Conservation (phyloP, 2,329 filamentous ascomycete species). For the Verticillium dahliae region DNA sequence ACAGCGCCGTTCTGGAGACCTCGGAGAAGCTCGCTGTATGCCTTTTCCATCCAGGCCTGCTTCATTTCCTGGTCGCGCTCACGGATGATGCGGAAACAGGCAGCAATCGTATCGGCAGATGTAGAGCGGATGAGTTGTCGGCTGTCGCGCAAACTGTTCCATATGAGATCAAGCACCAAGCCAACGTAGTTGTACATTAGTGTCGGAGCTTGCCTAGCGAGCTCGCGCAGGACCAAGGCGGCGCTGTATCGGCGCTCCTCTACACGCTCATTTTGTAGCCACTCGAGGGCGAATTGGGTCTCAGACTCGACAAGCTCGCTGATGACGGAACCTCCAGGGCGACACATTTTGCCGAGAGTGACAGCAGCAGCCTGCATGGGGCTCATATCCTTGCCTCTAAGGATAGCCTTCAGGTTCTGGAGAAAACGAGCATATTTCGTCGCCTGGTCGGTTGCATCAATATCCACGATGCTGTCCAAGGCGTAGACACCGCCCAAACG, state of each 20-base stretch:
- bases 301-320: slow-evolving; percentile 95
- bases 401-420: slow-evolving; percentile 78
- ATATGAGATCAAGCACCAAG: slow-evolving; percentile 93
- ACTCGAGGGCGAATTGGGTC: slow-evolving; percentile 92
- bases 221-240: slow-evolving; percentile 81
- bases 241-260: slow-evolving; percentile 92
- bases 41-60: slow-evolving; percentile 80
- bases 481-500: slow-evolving; percentile 88
- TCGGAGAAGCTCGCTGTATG: slow-evolving; percentile 76
- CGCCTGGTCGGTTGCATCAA: slow-evolving; percentile 88
- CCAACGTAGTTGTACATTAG: slow-evolving; percentile 92
- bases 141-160: slow-evolving; percentile 85
- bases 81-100: slow-evolving; percentile 92
- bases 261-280: slow-evolving; percentile 89
- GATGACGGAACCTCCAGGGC: slow-evolving; percentile 87
- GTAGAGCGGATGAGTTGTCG: slow-evolving; percentile 89
- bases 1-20: slow-evolving; percentile 76
- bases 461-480: slow-evolving; percentile 88
- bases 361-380: slow-evolving; percentile 88
- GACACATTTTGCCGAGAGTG: slow-evolving; percentile 82
- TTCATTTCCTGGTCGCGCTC: slow-evolving; percentile 87
- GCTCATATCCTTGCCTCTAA: slow-evolving; percentile 84
- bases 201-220: slow-evolving; percentile 88
- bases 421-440: slow-evolving; percentile 93
- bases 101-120: slow-evolving; percentile 86